phyloP scores from a whole-genome alignment of 208 protist genomes.

The Trypanosoma congolense region DNA sequence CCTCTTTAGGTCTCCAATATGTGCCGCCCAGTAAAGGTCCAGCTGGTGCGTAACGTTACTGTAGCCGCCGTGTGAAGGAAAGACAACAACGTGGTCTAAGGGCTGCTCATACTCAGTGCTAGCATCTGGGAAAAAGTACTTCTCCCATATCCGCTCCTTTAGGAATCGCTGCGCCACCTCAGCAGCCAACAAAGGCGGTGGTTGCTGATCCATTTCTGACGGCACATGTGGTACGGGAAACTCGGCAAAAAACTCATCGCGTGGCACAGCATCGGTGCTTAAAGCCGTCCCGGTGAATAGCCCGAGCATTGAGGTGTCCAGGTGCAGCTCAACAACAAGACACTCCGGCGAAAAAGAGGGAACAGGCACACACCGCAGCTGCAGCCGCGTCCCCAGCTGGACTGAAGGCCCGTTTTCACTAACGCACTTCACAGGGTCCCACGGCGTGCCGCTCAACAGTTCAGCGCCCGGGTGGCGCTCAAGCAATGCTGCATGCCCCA shows the following conservation, averaged over 20 bases:
- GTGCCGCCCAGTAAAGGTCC: slow-evolving; percentile 66
- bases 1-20: slow-evolving; percentile 49
- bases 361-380: slow-evolving; percentile 32
- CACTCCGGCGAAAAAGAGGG: slow-evolving; percentile 70
- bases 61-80: slow-evolving; percentile 77
- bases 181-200: slow-evolving; percentile 13
- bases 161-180: slow-evolving; percentile 36
- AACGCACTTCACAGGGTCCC: neutral
- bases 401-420: neutral
- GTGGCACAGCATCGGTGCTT: slow-evolving; percentile 48
- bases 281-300: slow-evolving; percentile 59
- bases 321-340: slow-evolving; percentile 52
- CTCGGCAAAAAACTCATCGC: slow-evolving; percentile 39
- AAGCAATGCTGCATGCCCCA: slow-evolving; percentile 35
- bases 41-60: slow-evolving; percentile 73
- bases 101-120: neutral
- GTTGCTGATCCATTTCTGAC: neutral
- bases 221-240: slow-evolving; percentile 12
- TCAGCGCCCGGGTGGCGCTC: slow-evolving; percentile 15
- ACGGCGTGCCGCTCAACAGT: slow-evolving; percentile 26
- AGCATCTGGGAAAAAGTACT: slow-evolving; percentile 27
- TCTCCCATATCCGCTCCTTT: slow-evolving; percentile 30
- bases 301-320: slow-evolving; percentile 28
- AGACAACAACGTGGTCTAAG: slow-evolving; percentile 43
- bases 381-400: slow-evolving; percentile 19